Evolutionary conservation across 176 grass and related monocot genomes (phyloP), one percentile per base, ranked within the genome.

Genomic region (Secale cereale): DNA sequence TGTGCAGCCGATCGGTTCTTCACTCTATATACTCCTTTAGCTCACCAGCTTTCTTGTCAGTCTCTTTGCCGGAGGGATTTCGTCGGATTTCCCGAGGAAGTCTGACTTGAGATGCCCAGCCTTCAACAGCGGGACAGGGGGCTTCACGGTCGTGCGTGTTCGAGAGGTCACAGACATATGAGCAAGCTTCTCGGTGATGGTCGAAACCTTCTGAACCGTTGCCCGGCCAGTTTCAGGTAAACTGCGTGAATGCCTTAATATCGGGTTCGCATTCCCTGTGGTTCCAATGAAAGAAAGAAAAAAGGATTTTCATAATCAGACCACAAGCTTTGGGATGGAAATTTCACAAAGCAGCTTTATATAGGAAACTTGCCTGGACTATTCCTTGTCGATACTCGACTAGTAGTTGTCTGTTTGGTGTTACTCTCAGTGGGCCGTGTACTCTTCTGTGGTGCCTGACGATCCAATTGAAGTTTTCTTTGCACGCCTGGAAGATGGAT

Each of bases 381-480:
- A 83, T 91, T 94, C 88, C 90, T 92, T 72, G 90, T 86, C 16
- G 83, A 74, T 80, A 91, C 87, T 28, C 86, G 83, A 74, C 82
- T 87, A 11, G n/a, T 89, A 79, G 78, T 79, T 60, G n/a, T n/a
- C n/a, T 85, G 76, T 86, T 88, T 96, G 36, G 50, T 87, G 77
- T 59, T 89, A 80, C 79, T 95, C 74, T 94, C 91, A 1, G 82
- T 85, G 40, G 91, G 30, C 54, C 84, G 91, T 64, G 77, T 85
- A 78, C 19, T 89, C 83, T 94, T 99, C 30, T 84, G 89, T 27
- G 88, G 70, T 66, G 73, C 82, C 88, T 88, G 94, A 16, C 88
- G 90, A 77, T 92, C 90, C 84, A 99, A 81, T 43, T 94, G 85
- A 84, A 99, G 88, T 88, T 99, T 99, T 83, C 97, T 90, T 86